Evolutionary conservation across 2,329 filamentous ascomycete genomes (phyloP), one percentile per base, ranked within the genome.

Genomic region (Colletotrichum sp.): DNA sequence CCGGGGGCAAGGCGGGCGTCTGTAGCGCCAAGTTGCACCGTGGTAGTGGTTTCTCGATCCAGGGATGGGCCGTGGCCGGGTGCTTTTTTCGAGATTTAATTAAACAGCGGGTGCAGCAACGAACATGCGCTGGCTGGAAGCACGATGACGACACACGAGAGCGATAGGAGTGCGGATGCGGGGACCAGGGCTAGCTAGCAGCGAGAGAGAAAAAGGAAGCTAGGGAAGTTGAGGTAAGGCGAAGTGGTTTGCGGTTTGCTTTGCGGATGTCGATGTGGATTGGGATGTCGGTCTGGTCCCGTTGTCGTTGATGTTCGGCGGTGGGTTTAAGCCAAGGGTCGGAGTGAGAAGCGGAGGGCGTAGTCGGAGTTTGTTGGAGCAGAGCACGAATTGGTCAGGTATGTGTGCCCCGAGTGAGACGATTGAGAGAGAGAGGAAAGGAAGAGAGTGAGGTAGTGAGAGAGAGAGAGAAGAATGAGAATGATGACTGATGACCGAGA

Each of bases 91-190:
- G 62, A 63, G 21, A 60, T 68, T 57, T 52, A 71, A 75, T 65
- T 55, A 68, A 75, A 67, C 57, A 63, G n/a, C 69, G 30, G 39
- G 55, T 71, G 64, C 49, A 70, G 57, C 39, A 39, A 71, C 60
- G 30, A 30, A 64, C 44, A 59, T 26, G 71, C 59, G 71, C 69
- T 67, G 30, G 52, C 26, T n/a, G 26, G 57, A 76, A 69, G 75
- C 72, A 76, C 75, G 68, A 77, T 77, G 75, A 76, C 75, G 75
- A 75, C 72, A 77, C 67, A 63, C 44, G 44, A 52, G n/a, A 52
- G 44, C 44, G 44, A 52, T n/a, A 49, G 44, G 44, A 52, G 49
- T 69, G 32, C 63, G 72, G 36, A 57, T 76, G 72, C 66, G 67
- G 73, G 75, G 72, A 57, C 63, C 34, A 32, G 39, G 49, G 55